A percentile compares a stretch with the other conserved stretches of the same genome.
Conservation (phyloP, 371 early-diverging fungal species). For the Haplosporangium sp. region DNA sequence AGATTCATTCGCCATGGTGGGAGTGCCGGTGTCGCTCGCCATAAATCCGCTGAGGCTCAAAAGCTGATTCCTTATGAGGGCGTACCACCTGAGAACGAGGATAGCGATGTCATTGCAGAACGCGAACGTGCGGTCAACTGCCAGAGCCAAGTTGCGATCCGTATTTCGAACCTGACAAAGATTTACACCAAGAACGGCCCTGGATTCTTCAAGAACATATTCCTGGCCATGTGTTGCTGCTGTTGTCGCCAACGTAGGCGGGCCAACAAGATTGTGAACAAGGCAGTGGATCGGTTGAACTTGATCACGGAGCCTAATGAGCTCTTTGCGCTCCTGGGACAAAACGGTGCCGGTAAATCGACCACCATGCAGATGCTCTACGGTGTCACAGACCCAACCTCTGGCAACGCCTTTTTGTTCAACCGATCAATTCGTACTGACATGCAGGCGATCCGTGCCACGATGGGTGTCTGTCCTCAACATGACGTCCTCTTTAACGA, state of each 20-base stretch:
- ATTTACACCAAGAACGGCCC: constrained; percentile 30
- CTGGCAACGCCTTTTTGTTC: constrained; percentile 48
- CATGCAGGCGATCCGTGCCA: constrained; percentile 37
- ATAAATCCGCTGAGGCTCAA: constrained; percentile 30
- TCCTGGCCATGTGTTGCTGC: constrained; percentile 33
- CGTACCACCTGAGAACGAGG: constrained; percentile 56
- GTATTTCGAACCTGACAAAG: constrained; percentile 51
- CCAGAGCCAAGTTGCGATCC: constrained; percentile 38
- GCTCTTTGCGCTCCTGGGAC: constrained; percentile 48
- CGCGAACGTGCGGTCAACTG: constrained; percentile 54
- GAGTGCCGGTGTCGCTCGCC: constrained; percentile 14
- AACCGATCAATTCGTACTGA: constrained; percentile 33
- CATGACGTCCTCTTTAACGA: constrained; percentile 57
- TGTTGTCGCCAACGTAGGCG: constrained; percentile 25
- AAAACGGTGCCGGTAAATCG: constrained; percentile 55
- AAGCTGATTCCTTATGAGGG: constrained; percentile 46
- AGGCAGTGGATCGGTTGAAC: constrained; percentile 47
- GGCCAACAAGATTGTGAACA: constrained; percentile 31
- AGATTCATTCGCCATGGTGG: constrained; percentile 28
- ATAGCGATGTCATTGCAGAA: constrained; percentile 65
- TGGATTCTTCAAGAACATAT: constrained; percentile 41
- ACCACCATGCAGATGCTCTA: constrained; percentile 54
- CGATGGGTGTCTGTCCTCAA: constrained; percentile 60
- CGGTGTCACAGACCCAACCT: constrained; percentile 41
- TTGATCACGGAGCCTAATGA: constrained; percentile 50